Evolutionary conservation across 306 rosid genomes (phyloP), one percentile per base, ranked within the genome.

Genomic region (Prunus fruticosa): DNA sequence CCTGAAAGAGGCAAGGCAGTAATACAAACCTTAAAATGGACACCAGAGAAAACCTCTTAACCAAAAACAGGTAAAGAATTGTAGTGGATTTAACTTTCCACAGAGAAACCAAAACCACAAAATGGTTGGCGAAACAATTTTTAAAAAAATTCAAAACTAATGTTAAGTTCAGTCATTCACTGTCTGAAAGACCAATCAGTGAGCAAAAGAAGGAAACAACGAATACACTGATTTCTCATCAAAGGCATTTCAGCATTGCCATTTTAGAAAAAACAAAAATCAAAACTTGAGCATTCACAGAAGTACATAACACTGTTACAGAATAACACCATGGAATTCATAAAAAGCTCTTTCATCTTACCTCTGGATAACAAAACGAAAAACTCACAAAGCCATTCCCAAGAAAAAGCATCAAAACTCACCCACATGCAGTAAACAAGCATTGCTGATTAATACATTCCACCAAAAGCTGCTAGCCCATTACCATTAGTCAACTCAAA

Each of bases 321-420:
- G 46, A 54, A 47, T 2, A 58, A 28, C 74, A 61, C 43, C 72
- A 68, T 69, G 22, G 64, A 74, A 73, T 67, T 68, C 69, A 58
- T 52, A 30, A 74, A 73, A 30, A 19, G 5, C 46, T 68, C 68
- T 64, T 71, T 56, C 77, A 64, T 71, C 69, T 53, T 69, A 77
- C 83, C 84, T 74, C 66, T 47, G 79, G 79, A 84, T 30, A 56
- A 28, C 56, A 71, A 49, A 56, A 34, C 30, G 5, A 28, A 79
- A 61, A 71, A 58, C 53, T 80, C 83, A 66, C 16, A 56, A 79
- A 76, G 51, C 74, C 46, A 63, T 30, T 63, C 20, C 67, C 67
- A 16, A 63, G 46, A 63, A 63, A 63, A 27, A 69, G 14, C 38
- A 22, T 19, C 8, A 41, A 53, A 52, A 34, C 27, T 14, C 50